Base-by-base conservation (phyloP, 305 asterid species). In the Fraxinus velutina region DNA sequence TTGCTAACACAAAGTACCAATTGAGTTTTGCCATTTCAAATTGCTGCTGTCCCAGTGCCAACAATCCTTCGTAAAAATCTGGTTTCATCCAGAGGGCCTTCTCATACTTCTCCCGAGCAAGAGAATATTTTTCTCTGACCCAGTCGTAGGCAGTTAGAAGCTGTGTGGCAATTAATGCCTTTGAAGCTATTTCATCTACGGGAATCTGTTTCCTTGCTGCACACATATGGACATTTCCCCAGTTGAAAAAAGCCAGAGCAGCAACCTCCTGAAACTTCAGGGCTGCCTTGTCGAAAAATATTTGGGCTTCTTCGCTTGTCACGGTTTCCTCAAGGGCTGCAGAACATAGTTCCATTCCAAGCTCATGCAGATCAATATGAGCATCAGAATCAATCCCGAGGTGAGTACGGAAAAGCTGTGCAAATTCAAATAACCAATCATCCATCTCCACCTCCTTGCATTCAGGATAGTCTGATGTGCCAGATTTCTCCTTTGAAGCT, bases 221-320 rank as follows among this genome's bases (percentile, higher is more conserved):
- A 82, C 92, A 89, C 92, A 89, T 87, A 36, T 89, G 88, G 8
- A 89, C 89, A 57, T 89, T 89, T 50, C 89, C 90, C 89, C 89
- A 86, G 80, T 89, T 89, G 79, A 89, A 89, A 79, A 85, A 89
- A 33, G 90, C 90, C 27, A 89, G 86, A 57, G 92, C 13, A 37
- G 47, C 47, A 1, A 37, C 3, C 13, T 37, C 47, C 10, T 37
- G 47, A 37, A 37, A 7, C 47, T 37, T 37, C 10, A 37, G 10
- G 47, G 47, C 47, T 8, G 47, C 10, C 13, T 37, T 37, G 47
- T 37, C 47, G 13, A 37, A 37, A 37, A 37, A 3, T 2, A 37
- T 8, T 8, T 37, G 47, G 13, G 10, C 47, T 37, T 37, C 13
- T 37, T 37, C 10, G 10, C 47, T 37, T 37, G 47, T 37, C 47